Conservation (phyloP, 495 filamentous ascomycete genomes). For the Hypoxylon rickii region DNA sequence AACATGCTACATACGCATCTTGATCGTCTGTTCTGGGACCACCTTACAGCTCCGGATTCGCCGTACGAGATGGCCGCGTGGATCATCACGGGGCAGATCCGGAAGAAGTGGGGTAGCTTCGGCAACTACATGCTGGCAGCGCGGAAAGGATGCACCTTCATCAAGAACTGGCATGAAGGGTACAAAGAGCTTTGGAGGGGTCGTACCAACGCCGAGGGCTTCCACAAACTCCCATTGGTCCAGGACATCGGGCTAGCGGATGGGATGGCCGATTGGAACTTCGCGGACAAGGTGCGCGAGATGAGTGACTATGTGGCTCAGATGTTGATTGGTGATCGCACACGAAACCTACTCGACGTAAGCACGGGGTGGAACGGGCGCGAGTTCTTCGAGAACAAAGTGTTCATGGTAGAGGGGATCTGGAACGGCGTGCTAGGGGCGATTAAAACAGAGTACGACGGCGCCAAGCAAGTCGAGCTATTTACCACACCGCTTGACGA, state of each 20-base stretch:
- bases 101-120: conserved; percentile 34
- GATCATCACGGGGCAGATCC: conserved; percentile 32
- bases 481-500: conserved; percentile 32
- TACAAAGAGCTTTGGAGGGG: conserved; percentile 42
- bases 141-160: conserved; percentile 40
- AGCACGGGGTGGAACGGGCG: conserved; percentile 34
- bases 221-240: conserved; percentile 36
- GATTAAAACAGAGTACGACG: conserved; percentile 30
- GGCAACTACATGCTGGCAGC: conserved; percentile 47
- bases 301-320: too few species aligned
- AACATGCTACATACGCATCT: conserved; percentile 42
- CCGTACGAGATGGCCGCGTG: conserved; percentile 44
- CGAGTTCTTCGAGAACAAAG: conserved; percentile 32
- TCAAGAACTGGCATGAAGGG: conserved; percentile 44
- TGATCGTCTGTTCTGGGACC: conserved; percentile 46
- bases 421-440: conserved; percentile 27
- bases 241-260: too few species aligned
- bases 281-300: too few species aligned
- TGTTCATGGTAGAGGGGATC: conserved; percentile 28
- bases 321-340: conserved; percentile 35
- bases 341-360: conserved; percentile 32
- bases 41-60: conserved; percentile 39
- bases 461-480: conserved; percentile 25
- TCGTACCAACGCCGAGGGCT: conserved; percentile 33
- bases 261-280: too few species aligned